Percentiles rank a stretch among this genome's conserved stretches.
These are phyloP conservation scores for Scheffersomyces titani DNA, from an alignment of 1,139 yeast species.

Conservation along the genomic window DNA sequence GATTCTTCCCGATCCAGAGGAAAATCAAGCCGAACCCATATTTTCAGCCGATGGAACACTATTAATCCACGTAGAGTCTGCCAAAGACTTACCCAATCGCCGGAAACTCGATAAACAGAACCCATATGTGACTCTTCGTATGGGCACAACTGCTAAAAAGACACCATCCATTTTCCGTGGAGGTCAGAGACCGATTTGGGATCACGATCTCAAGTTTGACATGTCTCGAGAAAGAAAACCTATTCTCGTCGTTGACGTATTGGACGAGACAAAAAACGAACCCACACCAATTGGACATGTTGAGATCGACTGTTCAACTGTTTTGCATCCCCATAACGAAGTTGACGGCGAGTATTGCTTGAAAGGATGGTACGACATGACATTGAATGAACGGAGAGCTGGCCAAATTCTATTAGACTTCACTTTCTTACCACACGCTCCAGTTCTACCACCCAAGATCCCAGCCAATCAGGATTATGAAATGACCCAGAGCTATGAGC, in stretches of 20 bases:
- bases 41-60: conserved; percentile 49
- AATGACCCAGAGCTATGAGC: not conserved
- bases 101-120: conserved; percentile 85
- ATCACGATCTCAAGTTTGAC: conserved; percentile 71
- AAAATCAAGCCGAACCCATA: conserved; percentile 13
- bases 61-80: conserved; percentile 50
- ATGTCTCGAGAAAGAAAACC: conserved; percentile 65
- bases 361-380: conserved; percentile 82
- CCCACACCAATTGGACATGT: conserved; percentile 86
- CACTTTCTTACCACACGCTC: conserved; percentile 80
- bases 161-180: conserved; percentile 78
- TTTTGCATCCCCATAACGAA: conserved; percentile 52
- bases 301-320: conserved; percentile 74
- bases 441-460: conserved; percentile 46
- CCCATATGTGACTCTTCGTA: conserved; percentile 78
- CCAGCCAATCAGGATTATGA: not conserved
- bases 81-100: conserved; percentile 78
- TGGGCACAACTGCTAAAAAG: conserved; percentile 78
- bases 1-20: not conserved
- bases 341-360: conserved; percentile 67
- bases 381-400: conserved; percentile 71
- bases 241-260: conserved; percentile 65
- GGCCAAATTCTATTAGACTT: conserved; percentile 89
- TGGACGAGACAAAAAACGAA: conserved; percentile 84
- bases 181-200: conserved; percentile 91